Conservation (phyloP, 2,329 filamentous ascomycete species). For the Geosmithia flava region DNA sequence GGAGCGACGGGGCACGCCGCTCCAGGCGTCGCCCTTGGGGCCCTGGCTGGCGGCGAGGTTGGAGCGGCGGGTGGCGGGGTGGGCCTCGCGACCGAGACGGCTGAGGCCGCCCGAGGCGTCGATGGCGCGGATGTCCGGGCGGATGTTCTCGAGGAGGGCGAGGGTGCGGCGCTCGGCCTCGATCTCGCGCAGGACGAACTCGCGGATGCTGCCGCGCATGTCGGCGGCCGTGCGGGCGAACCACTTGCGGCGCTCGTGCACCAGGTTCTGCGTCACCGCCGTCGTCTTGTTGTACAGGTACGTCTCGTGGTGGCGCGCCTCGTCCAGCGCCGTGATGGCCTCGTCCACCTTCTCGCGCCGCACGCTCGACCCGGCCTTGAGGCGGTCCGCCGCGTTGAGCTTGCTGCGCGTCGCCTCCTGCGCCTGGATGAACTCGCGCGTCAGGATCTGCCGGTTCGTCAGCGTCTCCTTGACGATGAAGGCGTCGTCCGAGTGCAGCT, state of each 20-base stretch:
- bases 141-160: slow-evolving; percentile 83
- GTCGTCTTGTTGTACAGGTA: slow-evolving; percentile 78
- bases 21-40: slow-evolving; percentile 97
- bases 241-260: slow-evolving; percentile 84
- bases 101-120: slow-evolving; percentile 84
- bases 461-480: slow-evolving; percentile 98
- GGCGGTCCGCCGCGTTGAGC: slow-evolving; percentile 72
- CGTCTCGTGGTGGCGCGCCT: slow-evolving; percentile 70
- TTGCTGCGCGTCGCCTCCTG: slow-evolving; percentile 77
- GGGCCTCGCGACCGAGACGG: slow-evolving; percentile 76
- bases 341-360: slow-evolving; percentile 95
- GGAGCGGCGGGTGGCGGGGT: slow-evolving; percentile 49
- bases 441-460: slow-evolving; percentile 92
- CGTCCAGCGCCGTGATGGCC: slow-evolving; percentile 81
- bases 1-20: slow-evolving; percentile 73
- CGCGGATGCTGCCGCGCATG: slow-evolving; percentile 69
- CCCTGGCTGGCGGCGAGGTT: slow-evolving; percentile 83
- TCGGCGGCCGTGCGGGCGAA: slow-evolving; percentile 79
- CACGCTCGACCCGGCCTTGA: slow-evolving; percentile 78
- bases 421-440: slow-evolving; percentile 84
- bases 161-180: slow-evolving; percentile 88
- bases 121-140: slow-evolving; percentile 86
- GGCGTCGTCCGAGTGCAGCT: slow-evolving; percentile 89
- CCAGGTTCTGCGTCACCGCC: slow-evolving; percentile 77
- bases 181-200: slow-evolving; percentile 90